Evolutionary conservation across 2,329 filamentous ascomycete genomes (phyloP).

Genomic region (Phialophora chinensis): DNA sequence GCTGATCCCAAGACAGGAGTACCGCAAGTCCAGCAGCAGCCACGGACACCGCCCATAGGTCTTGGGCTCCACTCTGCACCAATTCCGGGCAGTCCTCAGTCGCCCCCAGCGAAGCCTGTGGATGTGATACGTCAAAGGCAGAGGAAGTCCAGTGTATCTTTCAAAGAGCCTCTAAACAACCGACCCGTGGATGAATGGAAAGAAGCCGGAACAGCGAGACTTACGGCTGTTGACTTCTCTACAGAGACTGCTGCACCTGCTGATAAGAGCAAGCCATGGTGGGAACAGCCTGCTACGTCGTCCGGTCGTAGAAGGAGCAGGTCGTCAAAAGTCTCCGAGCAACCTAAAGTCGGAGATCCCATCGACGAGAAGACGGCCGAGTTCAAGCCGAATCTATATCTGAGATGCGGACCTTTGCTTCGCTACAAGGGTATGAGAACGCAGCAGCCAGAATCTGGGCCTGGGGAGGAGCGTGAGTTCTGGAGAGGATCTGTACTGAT

Average conservation of each 20-base stretch:
- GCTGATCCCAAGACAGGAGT: constrained; percentile 2
- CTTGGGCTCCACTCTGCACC: constrained; percentile 34
- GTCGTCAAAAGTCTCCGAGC: constrained; percentile 55
- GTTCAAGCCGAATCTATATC: constrained; percentile 82
- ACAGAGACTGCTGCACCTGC: constrained; percentile 53
- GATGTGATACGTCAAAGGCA: constrained; percentile 37
- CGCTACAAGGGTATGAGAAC: constrained; percentile 85
- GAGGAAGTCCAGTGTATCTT: constrained; percentile 50
- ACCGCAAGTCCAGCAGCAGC: constrained; percentile 20
- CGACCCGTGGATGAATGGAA: constrained; percentile 68
- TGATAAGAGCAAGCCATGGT: constrained; percentile 72
- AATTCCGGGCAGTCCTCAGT: constrained; percentile 35
- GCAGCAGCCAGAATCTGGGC: constrained; percentile 43
- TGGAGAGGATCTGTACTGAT: constrained; percentile 98
- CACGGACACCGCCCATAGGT: constrained; percentile 27
- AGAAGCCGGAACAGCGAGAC: constrained; percentile 66
- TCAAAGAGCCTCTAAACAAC: constrained; percentile 54
- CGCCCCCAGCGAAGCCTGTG: constrained; percentile 29
- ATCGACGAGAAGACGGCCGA: constrained; percentile 37
- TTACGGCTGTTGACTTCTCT: constrained; percentile 66
- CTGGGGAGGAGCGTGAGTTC: constrained; percentile 69
- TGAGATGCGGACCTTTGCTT: constrained; percentile 89
- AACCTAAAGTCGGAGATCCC: constrained; percentile 49
- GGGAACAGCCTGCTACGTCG: constrained; percentile 66
- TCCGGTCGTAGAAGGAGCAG: constrained; percentile 53